Conservation (phyloP, 768 basidiomycete genomes). For the Kwoniella pini region DNA sequence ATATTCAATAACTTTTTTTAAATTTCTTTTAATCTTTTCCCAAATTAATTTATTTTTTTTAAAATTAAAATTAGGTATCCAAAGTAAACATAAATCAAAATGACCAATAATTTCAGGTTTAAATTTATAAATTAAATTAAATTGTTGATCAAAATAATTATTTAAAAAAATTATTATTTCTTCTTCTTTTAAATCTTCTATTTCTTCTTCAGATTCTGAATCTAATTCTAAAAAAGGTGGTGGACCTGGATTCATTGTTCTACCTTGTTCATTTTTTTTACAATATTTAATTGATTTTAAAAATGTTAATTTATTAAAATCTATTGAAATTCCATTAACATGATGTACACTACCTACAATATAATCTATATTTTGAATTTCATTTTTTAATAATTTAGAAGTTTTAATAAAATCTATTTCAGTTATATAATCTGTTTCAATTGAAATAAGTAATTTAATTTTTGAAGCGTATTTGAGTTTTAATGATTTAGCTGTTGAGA, state of each 20-base stretch:
- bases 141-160: conserved; percentile 84
- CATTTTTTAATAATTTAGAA: conserved; percentile 59
- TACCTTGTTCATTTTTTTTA: background rate
- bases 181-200: conserved; percentile 42
- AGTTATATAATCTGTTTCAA: conserved; percentile 91
- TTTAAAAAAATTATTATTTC: conserved; percentile 41
- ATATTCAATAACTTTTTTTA: conserved; percentile 70
- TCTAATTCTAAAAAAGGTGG: conserved; percentile 4
- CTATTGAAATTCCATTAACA: conserved; percentile 82
- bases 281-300: conserved; percentile 51
- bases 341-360: conserved; percentile 93
- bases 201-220: conserved; percentile 20
- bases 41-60: conserved; percentile 59
- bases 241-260: conserved; percentile 25
- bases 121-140: conserved; percentile 66
- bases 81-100: conserved; percentile 87
- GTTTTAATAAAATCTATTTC: conserved; percentile 65
- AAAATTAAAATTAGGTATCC: conserved; percentile 63
- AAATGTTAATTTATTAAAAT: conserved; percentile 77
- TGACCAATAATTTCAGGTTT: conserved; percentile 90
- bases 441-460: conserved; percentile 78
- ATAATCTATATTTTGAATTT: conserved; percentile 72
- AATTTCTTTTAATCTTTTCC: conserved; percentile 71
- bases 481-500: conserved; percentile 76
- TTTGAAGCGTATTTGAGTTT: conserved; percentile 64